Evolutionary conservation across 140 eudicot genomes (phyloP).

Genomic region (Flaveria floridana): DNA sequence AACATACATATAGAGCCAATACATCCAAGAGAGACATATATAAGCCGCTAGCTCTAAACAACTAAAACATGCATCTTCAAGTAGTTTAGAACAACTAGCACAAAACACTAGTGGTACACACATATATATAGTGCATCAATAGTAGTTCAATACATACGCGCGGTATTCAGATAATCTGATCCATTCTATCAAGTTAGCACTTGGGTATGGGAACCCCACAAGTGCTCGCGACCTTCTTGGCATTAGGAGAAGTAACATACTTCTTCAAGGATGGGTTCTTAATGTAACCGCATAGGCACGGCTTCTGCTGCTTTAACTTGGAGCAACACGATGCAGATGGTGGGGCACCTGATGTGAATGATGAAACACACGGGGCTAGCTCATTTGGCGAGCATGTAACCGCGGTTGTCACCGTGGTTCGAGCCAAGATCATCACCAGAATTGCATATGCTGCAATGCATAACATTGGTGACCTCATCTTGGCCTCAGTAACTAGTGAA

Average conservation of each 20-base stretch:
- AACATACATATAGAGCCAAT: neutral
- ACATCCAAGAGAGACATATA: too few relatives aligned
- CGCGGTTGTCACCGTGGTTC: conserved; percentile 25
- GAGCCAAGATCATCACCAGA: conserved; percentile 15
- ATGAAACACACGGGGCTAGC: conserved; percentile 29
- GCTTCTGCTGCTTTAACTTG: conserved; percentile 39
- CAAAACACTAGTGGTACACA: neutral
- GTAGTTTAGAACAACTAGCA: neutral
- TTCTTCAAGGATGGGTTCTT: conserved; percentile 30
- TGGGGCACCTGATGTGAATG: conserved; percentile 18
- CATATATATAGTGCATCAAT: neutral
- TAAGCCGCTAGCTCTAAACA: neutral
- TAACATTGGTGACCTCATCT: conserved; percentile 22
- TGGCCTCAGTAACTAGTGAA: neutral
- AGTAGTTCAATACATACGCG: neutral
- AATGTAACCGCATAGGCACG: conserved; percentile 40
- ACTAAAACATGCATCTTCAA: neutral
- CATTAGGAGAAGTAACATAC: conserved; percentile 38
- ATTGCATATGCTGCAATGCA: neutral
- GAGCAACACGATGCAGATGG: conserved; percentile 34
- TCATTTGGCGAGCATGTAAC: conserved; percentile 30
- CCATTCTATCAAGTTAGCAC: conserved; percentile 1
- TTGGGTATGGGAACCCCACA: conserved; percentile 37
- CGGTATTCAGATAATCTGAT: too few relatives aligned
- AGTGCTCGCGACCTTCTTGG: conserved; percentile 24